These are phyloP conservation scores for Tinospora cordifolia DNA, from an alignment of 164 flowering plant genomes.

Conservation along the genomic window DNA sequence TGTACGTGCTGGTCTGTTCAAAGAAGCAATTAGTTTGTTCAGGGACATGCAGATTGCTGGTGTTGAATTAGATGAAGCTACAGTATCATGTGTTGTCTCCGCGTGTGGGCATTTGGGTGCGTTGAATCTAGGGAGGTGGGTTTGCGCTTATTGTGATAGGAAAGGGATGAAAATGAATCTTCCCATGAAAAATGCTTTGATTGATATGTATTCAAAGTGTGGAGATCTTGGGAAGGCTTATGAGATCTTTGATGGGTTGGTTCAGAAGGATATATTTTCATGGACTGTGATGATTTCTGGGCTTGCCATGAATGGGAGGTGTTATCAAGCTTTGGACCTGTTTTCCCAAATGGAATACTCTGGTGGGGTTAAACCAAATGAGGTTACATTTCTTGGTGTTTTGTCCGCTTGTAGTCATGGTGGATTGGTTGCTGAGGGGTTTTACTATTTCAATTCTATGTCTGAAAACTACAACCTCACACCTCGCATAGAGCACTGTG, in stretches of 20 bases:
- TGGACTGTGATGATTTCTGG: slow-evolving; percentile 35
- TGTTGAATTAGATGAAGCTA: slow-evolving; percentile 20
- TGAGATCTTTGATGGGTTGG: slow-evolving; percentile 22
- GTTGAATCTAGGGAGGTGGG: slow-evolving; percentile 25
- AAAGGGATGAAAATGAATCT: slow-evolving; percentile 18
- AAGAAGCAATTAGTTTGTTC: slow-evolving; percentile 26
- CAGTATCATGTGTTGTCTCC: slow-evolving; percentile 26
- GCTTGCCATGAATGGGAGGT: slow-evolving; percentile 29
- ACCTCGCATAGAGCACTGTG: slow-evolving; percentile 29
- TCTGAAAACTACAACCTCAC: slow-evolving; percentile 19
- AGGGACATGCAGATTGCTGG: slow-evolving; percentile 26
- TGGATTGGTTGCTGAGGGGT: slow-evolving; percentile 28
- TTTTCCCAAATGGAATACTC: slow-evolving; percentile 23
- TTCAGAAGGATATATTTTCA: slow-evolving; percentile 24
- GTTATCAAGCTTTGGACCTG: slow-evolving; percentile 20
- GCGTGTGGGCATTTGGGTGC: slow-evolving; percentile 29
- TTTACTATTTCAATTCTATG: slow-evolving; percentile 22
- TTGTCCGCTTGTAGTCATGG: slow-evolving; percentile 35
- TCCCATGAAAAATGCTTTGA: slow-evolving; percentile 18
- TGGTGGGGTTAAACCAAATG: slow-evolving; percentile 25
- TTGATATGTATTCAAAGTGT: slow-evolving; percentile 39
- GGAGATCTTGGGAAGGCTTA: slow-evolving; percentile 27
- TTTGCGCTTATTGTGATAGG: slow-evolving; percentile 22
- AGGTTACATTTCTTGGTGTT: slow-evolving; percentile 30
- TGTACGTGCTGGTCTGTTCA: slow-evolving; percentile 18